A percentile compares a stretch with the other conserved stretches of the same genome.
These are phyloP conservation scores for Macrophomina pseudophaseolina DNA, from an alignment of 2,329 filamentous ascomycete species.

Conservation along the genomic window DNA sequence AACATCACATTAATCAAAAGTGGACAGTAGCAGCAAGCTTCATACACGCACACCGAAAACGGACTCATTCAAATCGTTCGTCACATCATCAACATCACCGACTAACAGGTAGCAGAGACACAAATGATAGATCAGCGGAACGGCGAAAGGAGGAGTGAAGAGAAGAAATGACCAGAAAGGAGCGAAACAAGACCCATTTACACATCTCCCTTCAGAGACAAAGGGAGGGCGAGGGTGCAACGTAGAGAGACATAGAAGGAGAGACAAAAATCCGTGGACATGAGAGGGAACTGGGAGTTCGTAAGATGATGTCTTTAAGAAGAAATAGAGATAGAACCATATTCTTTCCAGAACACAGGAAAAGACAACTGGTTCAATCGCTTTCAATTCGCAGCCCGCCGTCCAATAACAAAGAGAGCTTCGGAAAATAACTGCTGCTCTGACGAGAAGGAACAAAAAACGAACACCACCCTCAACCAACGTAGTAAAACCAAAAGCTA, in stretches of 20 bases:
- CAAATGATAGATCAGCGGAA: background rate
- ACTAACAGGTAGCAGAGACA: background rate
- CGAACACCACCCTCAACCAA: background rate
- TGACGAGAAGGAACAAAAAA: background rate
- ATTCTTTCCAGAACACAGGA: too few species aligned
- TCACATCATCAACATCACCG: background rate
- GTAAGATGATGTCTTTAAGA: too few species aligned
- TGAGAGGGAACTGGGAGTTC: too few species aligned
- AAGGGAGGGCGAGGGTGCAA: background rate
- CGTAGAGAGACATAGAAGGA: background rate
- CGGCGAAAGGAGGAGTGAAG: background rate
- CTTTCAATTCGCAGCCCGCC: too few species aligned
- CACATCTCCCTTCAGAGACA: background rate
- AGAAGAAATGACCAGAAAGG: background rate
- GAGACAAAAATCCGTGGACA: background rate
- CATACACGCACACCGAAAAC: too few species aligned
- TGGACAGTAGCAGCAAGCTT: too few species aligned
- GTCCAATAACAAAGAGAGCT: background rate
- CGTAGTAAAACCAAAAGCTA: slow-evolving; percentile 54
- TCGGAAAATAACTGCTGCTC: background rate
- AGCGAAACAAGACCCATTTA: background rate
- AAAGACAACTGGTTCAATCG: too few species aligned
- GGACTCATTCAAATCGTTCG: background rate
- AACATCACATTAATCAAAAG: too few species aligned
- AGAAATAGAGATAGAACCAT: too few species aligned